A percentile compares a stretch with the other conserved stretches of the same genome.
phyloP scores from a whole-genome alignment of 345 rosid species.

The Jatropha curcas region DNA sequence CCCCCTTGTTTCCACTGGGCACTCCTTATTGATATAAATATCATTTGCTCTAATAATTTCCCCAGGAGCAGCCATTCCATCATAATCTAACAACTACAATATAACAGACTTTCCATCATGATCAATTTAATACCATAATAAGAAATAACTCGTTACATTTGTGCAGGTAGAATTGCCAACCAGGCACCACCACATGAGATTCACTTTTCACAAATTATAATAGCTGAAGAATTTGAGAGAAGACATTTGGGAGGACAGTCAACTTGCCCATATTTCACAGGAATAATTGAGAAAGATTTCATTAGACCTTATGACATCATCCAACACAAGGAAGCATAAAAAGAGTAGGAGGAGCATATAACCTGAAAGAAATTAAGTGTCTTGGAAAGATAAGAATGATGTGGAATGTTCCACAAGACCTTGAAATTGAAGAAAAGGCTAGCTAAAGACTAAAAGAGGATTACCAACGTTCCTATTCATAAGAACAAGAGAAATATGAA shows the following conservation, averaged over 20 bases:
- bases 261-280: too few species aligned
- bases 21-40: constrained; percentile 62
- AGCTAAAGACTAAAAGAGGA: background rate
- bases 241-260: too few species aligned
- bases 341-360: background rate
- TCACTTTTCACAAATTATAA: background rate
- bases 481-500: background rate
- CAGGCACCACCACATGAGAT: background rate
- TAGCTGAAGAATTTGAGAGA: background rate
- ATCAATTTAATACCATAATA: background rate
- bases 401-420: background rate
- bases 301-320: background rate
- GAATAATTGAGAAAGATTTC: too few species aligned
- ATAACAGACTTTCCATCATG: too few species aligned
- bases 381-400: background rate
- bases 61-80: constrained; percentile 90
- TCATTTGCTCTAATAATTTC: constrained; percentile 75
- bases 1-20: constrained; percentile 50
- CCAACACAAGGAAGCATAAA: background rate
- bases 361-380: background rate
- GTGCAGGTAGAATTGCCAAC: background rate
- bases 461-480: background rate
- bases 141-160: background rate
- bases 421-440: background rate
- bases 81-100: constrained; percentile 76